phyloP scores from a whole-genome alignment of 176 grass and related monocot species.

The Cenchrus purpureus region DNA sequence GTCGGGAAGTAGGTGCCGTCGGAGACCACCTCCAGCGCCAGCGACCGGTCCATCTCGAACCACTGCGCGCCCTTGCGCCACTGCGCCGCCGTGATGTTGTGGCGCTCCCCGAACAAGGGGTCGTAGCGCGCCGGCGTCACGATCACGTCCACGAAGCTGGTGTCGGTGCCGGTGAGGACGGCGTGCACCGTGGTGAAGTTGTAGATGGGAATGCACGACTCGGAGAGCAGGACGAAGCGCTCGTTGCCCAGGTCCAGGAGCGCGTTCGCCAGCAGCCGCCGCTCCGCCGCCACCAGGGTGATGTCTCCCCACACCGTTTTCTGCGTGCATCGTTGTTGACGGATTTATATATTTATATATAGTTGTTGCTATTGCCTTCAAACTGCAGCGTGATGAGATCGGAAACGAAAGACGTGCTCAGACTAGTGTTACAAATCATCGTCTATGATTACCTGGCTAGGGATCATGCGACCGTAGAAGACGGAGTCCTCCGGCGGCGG shows the following conservation, averaged over 20 bases:
- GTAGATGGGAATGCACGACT: slow-evolving; percentile 65
- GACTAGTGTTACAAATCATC: no score
- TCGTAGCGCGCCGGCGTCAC: slow-evolving; percentile 45
- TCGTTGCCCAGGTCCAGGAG: slow-evolving; percentile 64
- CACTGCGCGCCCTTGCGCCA: slow-evolving; percentile 82
- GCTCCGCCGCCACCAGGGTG: slow-evolving; percentile 57
- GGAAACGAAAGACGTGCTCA: not conserved
- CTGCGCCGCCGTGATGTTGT: slow-evolving; percentile 25
- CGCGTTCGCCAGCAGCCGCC: slow-evolving; percentile 66
- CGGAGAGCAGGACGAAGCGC: slow-evolving; percentile 63
- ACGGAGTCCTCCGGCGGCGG: slow-evolving; percentile 54
- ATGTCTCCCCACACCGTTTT: slow-evolving; percentile 58
- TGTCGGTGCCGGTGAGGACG: slow-evolving; percentile 35
- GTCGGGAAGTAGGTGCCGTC: slow-evolving; percentile 67
- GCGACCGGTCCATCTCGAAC: slow-evolving; percentile 62
- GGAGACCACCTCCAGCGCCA: slow-evolving; percentile 48
- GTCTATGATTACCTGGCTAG: slow-evolving; percentile 63
- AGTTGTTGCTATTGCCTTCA: not conserved
- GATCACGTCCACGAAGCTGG: slow-evolving; percentile 60
- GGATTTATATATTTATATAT: not conserved
- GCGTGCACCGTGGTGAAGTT: slow-evolving; percentile 44
- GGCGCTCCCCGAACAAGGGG: slow-evolving; percentile 2
- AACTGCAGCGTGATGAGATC: not conserved
- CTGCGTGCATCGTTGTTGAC: not conserved
- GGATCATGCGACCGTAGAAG: slow-evolving; percentile 69